These are phyloP conservation scores for Sicyos edulis DNA, from an alignment of 306 rosid species.

Conservation along the genomic window DNA sequence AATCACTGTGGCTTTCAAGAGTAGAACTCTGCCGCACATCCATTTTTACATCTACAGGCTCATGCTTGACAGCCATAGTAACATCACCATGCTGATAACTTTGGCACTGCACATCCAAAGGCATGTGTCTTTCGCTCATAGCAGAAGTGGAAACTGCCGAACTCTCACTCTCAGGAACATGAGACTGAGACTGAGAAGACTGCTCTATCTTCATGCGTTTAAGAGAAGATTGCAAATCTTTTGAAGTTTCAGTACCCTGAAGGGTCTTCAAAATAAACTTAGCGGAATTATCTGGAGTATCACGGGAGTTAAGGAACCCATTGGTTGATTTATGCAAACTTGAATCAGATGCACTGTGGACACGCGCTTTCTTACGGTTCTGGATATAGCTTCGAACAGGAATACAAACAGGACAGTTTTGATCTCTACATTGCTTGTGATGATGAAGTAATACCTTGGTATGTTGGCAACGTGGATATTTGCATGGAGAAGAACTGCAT, in stretches of 20 bases:
- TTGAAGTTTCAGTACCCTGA: slow-evolving; percentile 46
- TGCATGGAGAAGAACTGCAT: slow-evolving; percentile 41
- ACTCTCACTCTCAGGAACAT: slow-evolving; percentile 47
- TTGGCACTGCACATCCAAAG: slow-evolving; percentile 44
- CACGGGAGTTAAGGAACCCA: slow-evolving; percentile 54
- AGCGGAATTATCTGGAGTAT: slow-evolving; percentile 33
- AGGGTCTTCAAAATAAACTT: slow-evolving; percentile 43
- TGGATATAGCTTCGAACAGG: slow-evolving; percentile 51
- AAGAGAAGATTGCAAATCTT: slow-evolving; percentile 60
- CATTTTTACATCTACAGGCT: slow-evolving; percentile 50
- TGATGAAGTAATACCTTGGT: slow-evolving; percentile 65
- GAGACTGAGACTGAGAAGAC: slow-evolving; percentile 42
- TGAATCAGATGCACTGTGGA: slow-evolving; percentile 36
- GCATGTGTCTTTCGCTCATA: slow-evolving; percentile 37
- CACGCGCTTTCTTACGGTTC: slow-evolving; percentile 29
- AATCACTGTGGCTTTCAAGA: slow-evolving; percentile 40
- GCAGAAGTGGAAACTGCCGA: slow-evolving; percentile 40
- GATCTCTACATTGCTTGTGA: slow-evolving; percentile 54
- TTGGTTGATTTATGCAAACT: slow-evolving; percentile 44
- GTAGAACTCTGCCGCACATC: slow-evolving; percentile 41
- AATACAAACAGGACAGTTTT: slow-evolving; percentile 80
- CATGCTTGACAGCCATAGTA: slow-evolving; percentile 48
- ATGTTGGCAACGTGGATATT: slow-evolving; percentile 56
- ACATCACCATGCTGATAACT: slow-evolving; percentile 42
- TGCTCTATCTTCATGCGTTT: slow-evolving; percentile 86